Conservation (phyloP, 805 yeast species). For the Wickerhamomyces alni region DNA sequence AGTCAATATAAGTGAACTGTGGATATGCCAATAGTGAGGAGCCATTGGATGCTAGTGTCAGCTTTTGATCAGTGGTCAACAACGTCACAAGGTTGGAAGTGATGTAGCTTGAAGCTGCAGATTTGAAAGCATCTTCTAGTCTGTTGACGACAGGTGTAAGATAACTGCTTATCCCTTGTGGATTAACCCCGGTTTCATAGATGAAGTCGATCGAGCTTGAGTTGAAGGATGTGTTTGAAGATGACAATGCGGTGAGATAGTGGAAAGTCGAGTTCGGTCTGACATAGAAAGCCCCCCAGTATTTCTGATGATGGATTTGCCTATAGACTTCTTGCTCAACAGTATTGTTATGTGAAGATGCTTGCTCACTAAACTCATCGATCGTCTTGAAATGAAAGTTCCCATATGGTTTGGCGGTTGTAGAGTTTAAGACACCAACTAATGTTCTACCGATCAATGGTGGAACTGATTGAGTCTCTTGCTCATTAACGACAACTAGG, state of each 20-base stretch:
- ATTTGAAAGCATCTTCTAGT: slow-evolving; percentile 8
- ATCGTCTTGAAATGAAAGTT: slow-evolving; percentile 23
- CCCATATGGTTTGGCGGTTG: slow-evolving; percentile 14
- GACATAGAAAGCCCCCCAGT: slow-evolving; percentile 58
- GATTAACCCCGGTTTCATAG: slow-evolving; percentile 4
- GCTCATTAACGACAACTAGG: slow-evolving; percentile 23
- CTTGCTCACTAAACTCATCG: slow-evolving; percentile 17
- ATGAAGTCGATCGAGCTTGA: slow-evolving; percentile 13
- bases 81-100: background rate
- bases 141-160: background rate
- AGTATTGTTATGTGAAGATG: slow-evolving; percentile 12
- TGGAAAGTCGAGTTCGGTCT: slow-evolving; percentile 36
- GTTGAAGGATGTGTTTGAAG: slow-evolving; percentile 13
- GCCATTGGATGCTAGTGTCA: slow-evolving; percentile 7
- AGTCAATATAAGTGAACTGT: slow-evolving; percentile 33
- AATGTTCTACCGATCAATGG: slow-evolving; percentile 16
- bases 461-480: slow-evolving; percentile 7
- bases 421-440: slow-evolving; percentile 1
- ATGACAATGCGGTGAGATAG: slow-evolving; percentile 20
- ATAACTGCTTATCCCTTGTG: background rate
- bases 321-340: slow-evolving; percentile 31
- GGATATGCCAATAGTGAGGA: slow-evolving; percentile 7
- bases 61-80: background rate
- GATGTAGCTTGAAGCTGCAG: slow-evolving; percentile 21
- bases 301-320: slow-evolving; percentile 43